Base-by-base conservation (phyloP, 2,329 filamentous ascomycete species). In the Hymenoscyphus fructigenus region DNA sequence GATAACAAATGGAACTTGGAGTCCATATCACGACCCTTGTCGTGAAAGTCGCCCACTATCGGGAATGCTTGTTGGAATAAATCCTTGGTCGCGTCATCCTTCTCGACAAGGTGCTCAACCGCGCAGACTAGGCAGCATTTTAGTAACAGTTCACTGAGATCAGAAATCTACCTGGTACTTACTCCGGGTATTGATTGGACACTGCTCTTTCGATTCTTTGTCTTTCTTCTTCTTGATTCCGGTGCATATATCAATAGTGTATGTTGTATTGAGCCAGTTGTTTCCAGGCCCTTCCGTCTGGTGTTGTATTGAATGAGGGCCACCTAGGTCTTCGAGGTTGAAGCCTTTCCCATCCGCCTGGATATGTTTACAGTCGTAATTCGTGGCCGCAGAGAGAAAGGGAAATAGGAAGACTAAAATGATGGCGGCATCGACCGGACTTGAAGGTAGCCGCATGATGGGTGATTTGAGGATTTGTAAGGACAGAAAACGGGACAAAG, bases 201-300 rank as follows among this genome's bases (percentile, higher is more conserved):
- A 96, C 44, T 88, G 80, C 5, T 81, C 77, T 69, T 84, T 82
- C 20, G 80, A 78, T 1, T 81, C 79, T 28, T 84, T 20, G 5
- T n/a, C 84, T 55, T 85, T 85, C 59, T 82, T 84, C 75, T 85
- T 84, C 76, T 85, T 85, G 69, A 97, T 79, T 6, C 85, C 82
- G 61, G 81, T 78, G 79, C 92, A 96, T 59, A 96, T 82, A 72
- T 96, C 90, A 64, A 96, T 75, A 0, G 91, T 93, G 77, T 92
- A 96, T 55, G 91, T 94, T 29, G 88, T 92, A 76, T 95, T 95
- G 66, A 81, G 82, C 32, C 85, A 80, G 17, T 81, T 81, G 17
- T 83, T 82, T 7, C 73, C 73, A 5, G 75, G 72, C 14, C 36
- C 47, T 15, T 79, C 75, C 38, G 83, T 77, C 72, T 80, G 81